These are phyloP conservation scores for Venturiaceae sp. DNA, from an alignment of 2,329 filamentous ascomycete species.

Conservation along the genomic window DNA sequence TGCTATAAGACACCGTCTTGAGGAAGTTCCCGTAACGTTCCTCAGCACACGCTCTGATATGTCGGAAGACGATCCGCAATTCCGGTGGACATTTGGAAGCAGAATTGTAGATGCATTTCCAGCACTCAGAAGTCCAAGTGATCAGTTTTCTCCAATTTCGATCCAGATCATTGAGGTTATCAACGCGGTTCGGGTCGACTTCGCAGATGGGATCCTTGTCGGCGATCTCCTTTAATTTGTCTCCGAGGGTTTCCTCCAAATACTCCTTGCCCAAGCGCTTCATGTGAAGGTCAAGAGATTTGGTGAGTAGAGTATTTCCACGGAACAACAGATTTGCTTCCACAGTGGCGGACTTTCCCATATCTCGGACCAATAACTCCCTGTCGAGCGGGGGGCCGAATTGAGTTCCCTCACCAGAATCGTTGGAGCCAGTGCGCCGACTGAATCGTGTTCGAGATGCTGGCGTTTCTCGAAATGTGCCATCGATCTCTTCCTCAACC, in stretches of 20 bases:
- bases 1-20: conserved; percentile 82
- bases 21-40: conserved; percentile 91
- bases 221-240: conserved; percentile 82
- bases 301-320: conserved; percentile 88
- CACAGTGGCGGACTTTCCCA: conserved; percentile 68
- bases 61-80: conserved; percentile 76
- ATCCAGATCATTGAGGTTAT: conserved; percentile 58
- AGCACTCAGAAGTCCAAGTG: conserved; percentile 68
- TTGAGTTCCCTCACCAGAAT: conserved; percentile 28
- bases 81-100: conserved; percentile 68
- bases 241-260: conserved; percentile 74
- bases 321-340: conserved; percentile 94
- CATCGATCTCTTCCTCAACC: conserved; percentile 95
- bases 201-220: conserved; percentile 87
- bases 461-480: conserved; percentile 71
- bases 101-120: conserved; percentile 73
- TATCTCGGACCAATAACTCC: conserved; percentile 63
- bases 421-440: conserved; percentile 59
- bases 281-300: conserved; percentile 93
- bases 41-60: conserved; percentile 84
- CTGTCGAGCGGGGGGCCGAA: conserved; percentile 42
- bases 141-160: conserved; percentile 76
- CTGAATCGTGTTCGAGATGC: conserved; percentile 59
- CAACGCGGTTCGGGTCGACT: conserved; percentile 77
- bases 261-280: conserved; percentile 88